phyloP scores from a whole-genome alignment of 129 eudicot genomes.

The Flaveria ramosissima region DNA sequence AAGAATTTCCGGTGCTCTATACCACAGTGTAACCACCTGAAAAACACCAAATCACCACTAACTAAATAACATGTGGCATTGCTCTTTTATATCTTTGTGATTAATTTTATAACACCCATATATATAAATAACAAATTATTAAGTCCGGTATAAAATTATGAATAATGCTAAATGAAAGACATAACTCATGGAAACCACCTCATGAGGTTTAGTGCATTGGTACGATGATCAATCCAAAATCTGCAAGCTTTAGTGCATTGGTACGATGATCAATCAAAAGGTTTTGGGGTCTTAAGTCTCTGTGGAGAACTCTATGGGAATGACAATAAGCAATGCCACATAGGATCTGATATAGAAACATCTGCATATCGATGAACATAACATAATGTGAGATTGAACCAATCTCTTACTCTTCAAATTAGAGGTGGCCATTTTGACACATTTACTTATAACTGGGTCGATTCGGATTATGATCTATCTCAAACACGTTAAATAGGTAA shows the following conservation, averaged over 20 bases:
- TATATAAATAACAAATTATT: constrained; percentile 2
- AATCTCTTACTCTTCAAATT: not conserved
- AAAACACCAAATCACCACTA: not conserved
- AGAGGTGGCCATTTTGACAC: not conserved
- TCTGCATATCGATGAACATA: constrained; percentile 46
- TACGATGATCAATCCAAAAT: constrained; percentile 96
- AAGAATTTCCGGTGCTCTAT: too few relatives aligned
- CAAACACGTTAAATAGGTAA: too few relatives aligned
- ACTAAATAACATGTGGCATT: not conserved
- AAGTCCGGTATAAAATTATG: not conserved
- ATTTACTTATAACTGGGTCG: too few relatives aligned
- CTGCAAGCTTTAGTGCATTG: constrained; percentile 88
- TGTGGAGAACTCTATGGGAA: constrained; percentile 89
- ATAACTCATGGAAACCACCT: constrained; percentile 44
- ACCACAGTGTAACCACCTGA: too few relatives aligned
- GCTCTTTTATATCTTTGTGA: constrained; percentile 8
- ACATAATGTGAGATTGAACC: constrained; percentile 6
- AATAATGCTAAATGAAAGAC: not conserved
- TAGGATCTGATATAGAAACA: constrained; percentile 83
- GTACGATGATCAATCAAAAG: constrained; percentile 89
- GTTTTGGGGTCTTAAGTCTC: constrained; percentile 93
- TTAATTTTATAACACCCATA: not conserved
- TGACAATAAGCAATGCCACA: constrained; percentile 95
- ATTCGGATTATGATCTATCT: too few relatives aligned
- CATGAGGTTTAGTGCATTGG: constrained; percentile 87